These are phyloP conservation scores for Cyberlindnera mississippiensis DNA, from an alignment of 805 yeast genomes.

Conservation along the genomic window DNA sequence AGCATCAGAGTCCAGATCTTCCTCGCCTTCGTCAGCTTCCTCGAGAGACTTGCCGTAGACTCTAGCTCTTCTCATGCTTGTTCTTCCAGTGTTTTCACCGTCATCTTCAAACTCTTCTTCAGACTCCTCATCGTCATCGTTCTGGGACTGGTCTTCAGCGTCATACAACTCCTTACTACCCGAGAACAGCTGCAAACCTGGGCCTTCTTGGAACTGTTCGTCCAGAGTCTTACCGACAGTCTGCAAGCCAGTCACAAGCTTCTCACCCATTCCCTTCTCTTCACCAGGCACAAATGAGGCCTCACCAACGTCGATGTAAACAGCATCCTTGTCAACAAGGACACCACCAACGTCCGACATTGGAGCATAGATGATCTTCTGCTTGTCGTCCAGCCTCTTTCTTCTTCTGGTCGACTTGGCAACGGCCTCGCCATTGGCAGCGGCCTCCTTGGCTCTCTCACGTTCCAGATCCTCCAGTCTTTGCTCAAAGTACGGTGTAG, in stretches of 20 bases:
- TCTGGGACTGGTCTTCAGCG: slow-evolving; percentile 39
- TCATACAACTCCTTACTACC: slow-evolving; percentile 48
- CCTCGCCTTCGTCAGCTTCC: slow-evolving; percentile 40
- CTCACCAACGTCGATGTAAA: slow-evolving; percentile 66
- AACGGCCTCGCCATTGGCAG: slow-evolving; percentile 50
- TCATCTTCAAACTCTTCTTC: slow-evolving; percentile 32
- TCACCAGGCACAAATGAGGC: slow-evolving; percentile 58
- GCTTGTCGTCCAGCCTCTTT: slow-evolving; percentile 89
- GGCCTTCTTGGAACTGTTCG: slow-evolving; percentile 54
- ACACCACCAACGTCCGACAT: slow-evolving; percentile 99
- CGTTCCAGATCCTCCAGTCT: slow-evolving; percentile 76
- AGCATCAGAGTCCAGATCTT: slow-evolving; percentile 40
- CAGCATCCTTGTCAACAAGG: slow-evolving; percentile 94
- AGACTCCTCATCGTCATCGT: slow-evolving; percentile 33
- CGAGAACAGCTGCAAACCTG: slow-evolving; percentile 74
- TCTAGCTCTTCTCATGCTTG: slow-evolving; percentile 55
- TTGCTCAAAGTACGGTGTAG: slow-evolving; percentile 91
- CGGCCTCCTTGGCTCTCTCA: slow-evolving; percentile 65
- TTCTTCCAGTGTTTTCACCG: slow-evolving; percentile 54
- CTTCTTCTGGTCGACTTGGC: slow-evolving; percentile 73
- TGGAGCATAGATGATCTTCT: slow-evolving; percentile 94
- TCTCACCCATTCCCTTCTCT: slow-evolving; percentile 81
- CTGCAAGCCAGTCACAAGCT: slow-evolving; percentile 78
- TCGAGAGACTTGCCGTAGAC: slow-evolving; percentile 50
- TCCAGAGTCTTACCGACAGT: slow-evolving; percentile 56